Evolutionary conservation across 73 alveolate species (phyloP).

Genomic region (Paramecium caudatum): DNA sequence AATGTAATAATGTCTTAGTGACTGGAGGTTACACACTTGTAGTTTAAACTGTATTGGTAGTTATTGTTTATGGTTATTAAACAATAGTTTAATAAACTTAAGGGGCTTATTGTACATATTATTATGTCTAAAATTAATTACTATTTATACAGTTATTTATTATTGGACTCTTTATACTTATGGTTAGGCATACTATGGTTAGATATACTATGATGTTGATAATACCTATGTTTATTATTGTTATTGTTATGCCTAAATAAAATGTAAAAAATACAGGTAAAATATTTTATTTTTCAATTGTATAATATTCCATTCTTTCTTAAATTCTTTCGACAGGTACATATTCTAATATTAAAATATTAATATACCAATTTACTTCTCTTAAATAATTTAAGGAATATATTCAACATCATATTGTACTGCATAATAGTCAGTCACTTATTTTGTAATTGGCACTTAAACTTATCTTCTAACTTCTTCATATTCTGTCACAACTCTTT

Average conservation of each 20-base stretch:
- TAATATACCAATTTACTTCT: conserved; percentile 64
- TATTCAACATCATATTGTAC: conserved; percentile 71
- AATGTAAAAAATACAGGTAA: background rate
- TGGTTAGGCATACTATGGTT: too few species aligned
- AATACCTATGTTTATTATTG: too few species aligned
- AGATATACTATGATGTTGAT: too few species aligned
- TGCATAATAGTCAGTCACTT: conserved; percentile 76
- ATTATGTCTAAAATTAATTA: too few species aligned
- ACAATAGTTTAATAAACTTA: background rate
- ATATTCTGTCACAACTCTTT: conserved; percentile 71
- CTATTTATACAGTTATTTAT: too few species aligned
- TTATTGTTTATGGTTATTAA: background rate
- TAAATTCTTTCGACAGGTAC: conserved; percentile 70
- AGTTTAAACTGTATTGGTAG: background rate
- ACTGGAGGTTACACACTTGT: background rate
- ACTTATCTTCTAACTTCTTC: conserved; percentile 75
- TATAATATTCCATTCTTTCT: conserved; percentile 74
- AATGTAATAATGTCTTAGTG: background rate
- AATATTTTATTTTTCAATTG: conserved; percentile 66
- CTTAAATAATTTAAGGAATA: conserved; percentile 71
- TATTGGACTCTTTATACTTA: too few species aligned
- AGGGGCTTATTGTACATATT: too few species aligned
- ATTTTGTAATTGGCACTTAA: conserved; percentile 68
- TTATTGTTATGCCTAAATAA: background rate
- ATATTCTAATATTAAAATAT: conserved; percentile 4